Evolutionary conservation across 495 filamentous ascomycete genomes (phyloP), one percentile per base, ranked within the genome.

Genomic region (Penicillium herquei): DNA sequence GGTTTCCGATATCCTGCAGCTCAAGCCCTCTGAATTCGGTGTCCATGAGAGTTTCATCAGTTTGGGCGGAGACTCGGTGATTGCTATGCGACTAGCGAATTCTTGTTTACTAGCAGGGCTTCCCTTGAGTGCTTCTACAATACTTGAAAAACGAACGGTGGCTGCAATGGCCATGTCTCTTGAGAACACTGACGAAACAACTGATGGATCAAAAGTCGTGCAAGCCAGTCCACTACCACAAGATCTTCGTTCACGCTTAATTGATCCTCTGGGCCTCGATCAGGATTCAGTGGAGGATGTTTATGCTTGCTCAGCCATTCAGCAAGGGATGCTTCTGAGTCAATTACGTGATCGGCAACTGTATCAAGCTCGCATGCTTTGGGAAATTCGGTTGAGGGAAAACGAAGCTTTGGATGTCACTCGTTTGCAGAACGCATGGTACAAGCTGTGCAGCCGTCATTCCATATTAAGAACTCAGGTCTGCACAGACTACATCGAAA

Each of bases 81-180:
- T 17, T 7, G 81, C 81, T 0, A 84, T 86, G 78, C 73, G 70
- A 55, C 58, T 86, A 1, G 78, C 78, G 0, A 70, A 72, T 16
- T 11, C 11, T 6, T 35, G 33, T 35, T 11, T 6, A 11, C 33
- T 11, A 6, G 6, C 11, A 11, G 11, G 11, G 6, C 11, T 6
- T 35, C 6, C 11, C 33, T 35, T 35, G 6, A 35, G 6, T 11
- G 33, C 11, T 35, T 6, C 33, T 6, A 11, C 6, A 6, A 11
- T 35, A 6, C 11, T 35, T 6, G 33, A 35, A 35, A 35, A 35
- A 11, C 6, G 11, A 35, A 35, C 33, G 33, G 11, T 35, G 11
- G 6, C 6, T 35, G 11, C 6, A 6, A 6, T 35, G 33, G 11
- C 33, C 11, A 11, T 6, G 33, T 35, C 11, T 35, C 33, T n/a